Base-by-base conservation (phyloP, 257 asterid genomes). In the Capsicum pubescens region DNA sequence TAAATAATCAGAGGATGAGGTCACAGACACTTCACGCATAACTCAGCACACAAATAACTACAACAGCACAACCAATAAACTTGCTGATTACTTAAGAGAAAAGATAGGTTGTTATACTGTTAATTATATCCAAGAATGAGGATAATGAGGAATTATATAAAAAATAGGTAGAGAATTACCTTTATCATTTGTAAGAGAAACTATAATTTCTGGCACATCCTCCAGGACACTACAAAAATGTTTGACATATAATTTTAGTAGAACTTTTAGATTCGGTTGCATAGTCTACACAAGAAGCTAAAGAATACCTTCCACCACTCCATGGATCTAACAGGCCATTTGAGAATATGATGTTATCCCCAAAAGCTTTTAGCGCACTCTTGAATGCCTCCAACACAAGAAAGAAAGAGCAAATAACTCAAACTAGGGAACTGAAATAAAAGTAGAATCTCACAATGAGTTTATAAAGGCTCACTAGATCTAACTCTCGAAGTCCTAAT, bases 321-420 rank as follows among this genome's bases (percentile, higher is more conserved):
- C 98, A 96, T 9, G 99, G 99, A 91, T 96, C 99, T 89, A 92
- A 82, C 26, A 96, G 86, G 76, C 99, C 99, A 46, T 96, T 96
- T 15, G 98, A 94, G 88, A 96, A 94, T 85, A 96, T 94, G 89
- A 96, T 94, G 89, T 96, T 96, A 76, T 98, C 94, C 78, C 99
- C 99, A 60, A 92, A 96, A 52, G 69, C 68, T 87, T 87, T 88
- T 87, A 96, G 85, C 58, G 87, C 91, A 74, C 83, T 84, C 89
- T 90, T 91, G 78, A 91, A 89, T 60, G 93, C 97, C 98, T 93
- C 84, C 84, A 84, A n/a, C 44, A 83, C 42, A 84, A 70, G 54
- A 50, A 50, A 69, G 59, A 59, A n/a, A 14, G 64, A 78, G 67
- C 82, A 63, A 72, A 84, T 58, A 46, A 61, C 82, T 86, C 81